Evolutionary conservation across 2,329 filamentous ascomycete species (phyloP), one percentile per base, ranked within the genome.

Genomic region (Colletotrichum sp.): DNA sequence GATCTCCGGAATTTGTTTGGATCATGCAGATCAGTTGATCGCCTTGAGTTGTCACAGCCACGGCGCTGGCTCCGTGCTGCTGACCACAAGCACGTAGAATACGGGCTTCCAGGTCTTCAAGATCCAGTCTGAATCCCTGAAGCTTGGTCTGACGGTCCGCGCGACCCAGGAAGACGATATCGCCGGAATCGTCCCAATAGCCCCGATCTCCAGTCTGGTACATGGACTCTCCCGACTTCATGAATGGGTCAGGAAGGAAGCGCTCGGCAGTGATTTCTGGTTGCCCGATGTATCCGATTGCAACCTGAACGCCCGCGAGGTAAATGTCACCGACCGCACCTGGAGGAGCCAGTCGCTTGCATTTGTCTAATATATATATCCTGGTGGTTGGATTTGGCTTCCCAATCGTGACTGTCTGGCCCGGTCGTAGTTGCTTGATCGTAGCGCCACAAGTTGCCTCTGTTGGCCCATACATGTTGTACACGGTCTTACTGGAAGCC

Each of bases 391-490:
- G 81, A 48, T 68, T 68, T 4, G 65, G 65, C 28, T 52, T n/a
- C 16, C 65, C 65, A 13, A 68, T 59, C 7, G 65, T 86, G 3
- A 88, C 84, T 1, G 79, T 72, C 36, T 81, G 10, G 0, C 78
- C 71, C 0, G 80, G 76, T 0, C 24, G 55, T 0, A 87, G 77
- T 5, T 67, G 64, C 57, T 83, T 81, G 43, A 86, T 84, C 1
- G 83, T 85, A 0, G 83, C 83, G 7, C 83, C 84, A 66, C 83
- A 83, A 1, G 85, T 87, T 4, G 77, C 82, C 76, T 87, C 86
- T 0, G 85, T 86, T 7, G 87, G 87, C 0, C 86, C 86, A 69
- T 88, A 89, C 81, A 84, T 83, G 75, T 88, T 88, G 78, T 83
- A 87, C 1, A 86, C 28, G 3, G 30, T 48, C 30, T 75, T 80